Percentiles rank a stretch among this genome's conserved stretches.
Evolutionary conservation across 306 rosid species (phyloP).

Genomic region (Rubus idaeus): DNA sequence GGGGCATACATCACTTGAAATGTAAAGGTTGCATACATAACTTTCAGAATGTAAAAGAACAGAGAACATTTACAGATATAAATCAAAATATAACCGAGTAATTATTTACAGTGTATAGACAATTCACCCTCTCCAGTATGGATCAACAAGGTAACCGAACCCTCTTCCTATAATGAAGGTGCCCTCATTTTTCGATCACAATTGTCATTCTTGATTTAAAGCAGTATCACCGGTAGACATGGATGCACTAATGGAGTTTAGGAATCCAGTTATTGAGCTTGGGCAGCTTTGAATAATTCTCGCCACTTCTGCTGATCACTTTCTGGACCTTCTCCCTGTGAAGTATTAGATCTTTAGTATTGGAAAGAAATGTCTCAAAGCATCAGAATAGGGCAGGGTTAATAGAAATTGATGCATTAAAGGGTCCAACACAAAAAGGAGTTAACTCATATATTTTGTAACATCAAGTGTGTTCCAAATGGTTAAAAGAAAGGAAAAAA

Average conservation of each 20-base stretch:
- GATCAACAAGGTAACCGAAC: background rate
- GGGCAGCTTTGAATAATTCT: slow-evolving; percentile 61
- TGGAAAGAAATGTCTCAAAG: background rate
- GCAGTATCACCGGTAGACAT: background rate
- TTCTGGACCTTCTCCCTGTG: slow-evolving; percentile 93
- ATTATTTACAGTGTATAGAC: background rate
- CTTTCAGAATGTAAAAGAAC: no score
- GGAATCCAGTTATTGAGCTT: slow-evolving; percentile 18
- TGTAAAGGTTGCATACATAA: no score
- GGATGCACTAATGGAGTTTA: background rate
- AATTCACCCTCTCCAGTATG: background rate
- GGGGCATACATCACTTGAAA: no score
- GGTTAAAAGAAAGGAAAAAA: background rate
- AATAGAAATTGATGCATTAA: background rate
- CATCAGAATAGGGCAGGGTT: background rate
- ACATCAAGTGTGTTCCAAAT: slow-evolving; percentile 6
- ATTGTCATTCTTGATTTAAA: slow-evolving; percentile 1
- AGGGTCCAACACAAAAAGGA: background rate
- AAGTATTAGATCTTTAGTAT: slow-evolving; percentile 11
- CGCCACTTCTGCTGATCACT: slow-evolving; percentile 67
- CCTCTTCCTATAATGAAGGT: background rate
- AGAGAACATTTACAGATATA: background rate
- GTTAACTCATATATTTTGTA: background rate
- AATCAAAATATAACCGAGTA: background rate
- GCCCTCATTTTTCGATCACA: background rate